phyloP scores from a whole-genome alignment of 2,329 filamentous ascomycete genomes.

The Fusarium pseudoanthophilum region DNA sequence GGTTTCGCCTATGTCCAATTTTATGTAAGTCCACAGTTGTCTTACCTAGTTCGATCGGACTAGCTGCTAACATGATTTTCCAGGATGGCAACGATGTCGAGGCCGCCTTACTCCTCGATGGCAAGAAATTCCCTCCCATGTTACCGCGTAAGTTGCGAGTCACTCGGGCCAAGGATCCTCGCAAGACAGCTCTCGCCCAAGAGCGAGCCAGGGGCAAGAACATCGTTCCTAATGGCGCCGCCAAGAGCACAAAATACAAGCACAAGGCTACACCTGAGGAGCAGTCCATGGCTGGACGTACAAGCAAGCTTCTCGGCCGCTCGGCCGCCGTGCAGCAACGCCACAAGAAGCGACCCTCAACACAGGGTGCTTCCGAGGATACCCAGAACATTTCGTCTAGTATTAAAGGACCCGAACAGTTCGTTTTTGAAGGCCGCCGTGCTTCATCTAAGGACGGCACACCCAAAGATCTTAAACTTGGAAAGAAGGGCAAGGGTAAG shows the following conservation, averaged over 20 bases:
- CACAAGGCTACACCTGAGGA: slow-evolving; percentile 77
- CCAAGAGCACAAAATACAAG: slow-evolving; percentile 66
- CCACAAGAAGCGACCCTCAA: slow-evolving; percentile 41
- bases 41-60: neutral
- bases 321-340: slow-evolving; percentile 67
- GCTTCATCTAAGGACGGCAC: slow-evolving; percentile 74
- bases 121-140: slow-evolving; percentile 93
- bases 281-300: slow-evolving; percentile 77
- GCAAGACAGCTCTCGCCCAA: slow-evolving; percentile 65
- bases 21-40: slow-evolving; percentile 61
- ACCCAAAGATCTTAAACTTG: slow-evolving; percentile 69
- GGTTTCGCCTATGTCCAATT: slow-evolving; percentile 99
- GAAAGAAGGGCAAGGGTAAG: slow-evolving; percentile 65
- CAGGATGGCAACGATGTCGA: slow-evolving; percentile 88
- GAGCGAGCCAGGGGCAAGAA: slow-evolving; percentile 47
- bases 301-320: slow-evolving; percentile 77
- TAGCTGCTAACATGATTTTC: slow-evolving; percentile 7
- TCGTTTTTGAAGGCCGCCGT: slow-evolving; percentile 85
- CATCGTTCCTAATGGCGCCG: slow-evolving; percentile 51
- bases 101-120: slow-evolving; percentile 86
- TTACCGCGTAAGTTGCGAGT: slow-evolving; percentile 90
- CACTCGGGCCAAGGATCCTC: slow-evolving; percentile 81
- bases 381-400: slow-evolving; percentile 12
- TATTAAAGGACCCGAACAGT: slow-evolving; percentile 71
- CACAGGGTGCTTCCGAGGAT: slow-evolving; percentile 35